Evolutionary conservation across 257 asterid genomes (phyloP).

Genomic region (Solanum chaucha): DNA sequence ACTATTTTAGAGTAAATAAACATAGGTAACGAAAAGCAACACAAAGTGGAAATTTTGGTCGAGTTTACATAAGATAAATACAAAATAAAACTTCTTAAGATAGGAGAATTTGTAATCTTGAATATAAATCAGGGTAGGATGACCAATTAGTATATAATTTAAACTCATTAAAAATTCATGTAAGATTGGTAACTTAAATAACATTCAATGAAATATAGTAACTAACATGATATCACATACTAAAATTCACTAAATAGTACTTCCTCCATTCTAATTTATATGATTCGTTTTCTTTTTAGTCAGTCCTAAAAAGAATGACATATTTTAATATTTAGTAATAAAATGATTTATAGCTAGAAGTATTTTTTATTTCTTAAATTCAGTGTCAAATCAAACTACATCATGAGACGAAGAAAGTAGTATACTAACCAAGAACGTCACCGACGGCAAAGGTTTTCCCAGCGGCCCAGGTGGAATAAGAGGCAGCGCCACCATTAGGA

Average conservation of each 20-base stretch:
- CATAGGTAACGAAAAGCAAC: neutral
- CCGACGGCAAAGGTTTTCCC: constrained; percentile 33
- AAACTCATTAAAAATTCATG: neutral
- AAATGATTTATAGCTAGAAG: no score
- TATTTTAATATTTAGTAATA: no score
- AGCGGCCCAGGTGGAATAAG: constrained; percentile 58
- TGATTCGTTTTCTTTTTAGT: no score
- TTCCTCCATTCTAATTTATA: no score
- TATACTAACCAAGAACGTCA: constrained; percentile 40
- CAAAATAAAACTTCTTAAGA: neutral
- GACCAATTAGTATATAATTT: no score
- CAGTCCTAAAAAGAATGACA: neutral
- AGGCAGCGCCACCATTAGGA: constrained; percentile 43
- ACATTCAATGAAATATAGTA: neutral
- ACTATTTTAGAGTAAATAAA: neutral
- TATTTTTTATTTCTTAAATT: no score
- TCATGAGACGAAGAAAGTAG: neutral
- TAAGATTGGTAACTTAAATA: neutral
- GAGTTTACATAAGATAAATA: neutral
- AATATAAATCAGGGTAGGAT: neutral
- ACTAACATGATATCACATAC: neutral
- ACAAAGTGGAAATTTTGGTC: neutral
- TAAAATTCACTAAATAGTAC: neutral
- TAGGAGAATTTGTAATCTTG: neutral
- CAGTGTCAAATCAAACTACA: neutral